A percentile compares a stretch with the other conserved stretches of the same genome.
These are phyloP conservation scores for Ciborinia camelliae DNA, from an alignment of 2,329 filamentous ascomycete species.

Conservation along the genomic window DNA sequence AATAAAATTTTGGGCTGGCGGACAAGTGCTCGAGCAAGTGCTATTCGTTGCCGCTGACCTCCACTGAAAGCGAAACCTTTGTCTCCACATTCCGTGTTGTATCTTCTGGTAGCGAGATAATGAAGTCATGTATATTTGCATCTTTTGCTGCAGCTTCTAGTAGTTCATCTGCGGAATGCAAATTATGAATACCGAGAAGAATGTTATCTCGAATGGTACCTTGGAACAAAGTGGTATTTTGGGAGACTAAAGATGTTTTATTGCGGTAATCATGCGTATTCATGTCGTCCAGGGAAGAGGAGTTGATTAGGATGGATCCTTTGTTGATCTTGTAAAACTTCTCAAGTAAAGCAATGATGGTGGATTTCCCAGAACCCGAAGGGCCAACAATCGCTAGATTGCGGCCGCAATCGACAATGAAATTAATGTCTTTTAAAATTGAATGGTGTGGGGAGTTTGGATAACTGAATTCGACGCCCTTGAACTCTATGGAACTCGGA, in stretches of 20 bases:
- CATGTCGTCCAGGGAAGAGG: neutral
- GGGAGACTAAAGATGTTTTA: conserved; percentile 44
- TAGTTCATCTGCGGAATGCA: conserved; percentile 51
- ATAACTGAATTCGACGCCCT: conserved; percentile 3
- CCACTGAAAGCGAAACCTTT: conserved; percentile 82
- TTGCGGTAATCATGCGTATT: neutral
- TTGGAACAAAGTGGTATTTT: conserved; percentile 49
- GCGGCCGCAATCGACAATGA: conserved; percentile 71
- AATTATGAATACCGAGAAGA: conserved; percentile 60
- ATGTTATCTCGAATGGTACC: conserved; percentile 65
- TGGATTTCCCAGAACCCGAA: too few species aligned
- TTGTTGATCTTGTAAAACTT: conserved; percentile 83
- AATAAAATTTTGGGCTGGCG: conserved; percentile 81
- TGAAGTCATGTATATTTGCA: conserved; percentile 51
- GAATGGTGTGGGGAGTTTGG: neutral
- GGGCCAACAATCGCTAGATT: too few species aligned
- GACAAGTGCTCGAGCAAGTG: conserved; percentile 80
- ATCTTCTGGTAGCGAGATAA: conserved; percentile 54
- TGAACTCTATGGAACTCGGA: neutral
- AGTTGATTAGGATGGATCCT: conserved; percentile 1
- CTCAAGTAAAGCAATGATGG: too few species aligned
- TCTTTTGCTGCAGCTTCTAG: conserved; percentile 45
- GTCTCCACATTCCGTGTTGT: conserved; percentile 77
- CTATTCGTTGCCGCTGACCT: conserved; percentile 89
- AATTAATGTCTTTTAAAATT: conserved; percentile 62